phyloP scores from a whole-genome alignment of 2,329 filamentous ascomycete species.

The Ophiocordyceps camponoti-floridani region DNA sequence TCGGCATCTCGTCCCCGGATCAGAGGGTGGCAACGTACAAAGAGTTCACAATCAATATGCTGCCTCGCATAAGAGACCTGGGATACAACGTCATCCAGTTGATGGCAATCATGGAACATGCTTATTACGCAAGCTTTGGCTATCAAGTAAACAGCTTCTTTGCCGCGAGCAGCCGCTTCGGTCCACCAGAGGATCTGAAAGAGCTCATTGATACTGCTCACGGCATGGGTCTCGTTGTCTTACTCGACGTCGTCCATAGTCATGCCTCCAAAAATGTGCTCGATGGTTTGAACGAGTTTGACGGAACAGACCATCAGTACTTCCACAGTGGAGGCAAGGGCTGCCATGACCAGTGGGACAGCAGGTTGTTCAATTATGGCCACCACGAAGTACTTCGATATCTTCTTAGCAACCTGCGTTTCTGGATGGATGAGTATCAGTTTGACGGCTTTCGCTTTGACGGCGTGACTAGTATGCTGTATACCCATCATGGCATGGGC shows the following conservation, averaged over 20 bases:
- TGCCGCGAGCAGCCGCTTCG: constrained; percentile 88
- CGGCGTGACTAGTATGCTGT: constrained; percentile 97
- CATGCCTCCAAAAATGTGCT: constrained; percentile 96
- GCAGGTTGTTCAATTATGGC: constrained; percentile 92
- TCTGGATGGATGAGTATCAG: constrained; percentile 97
- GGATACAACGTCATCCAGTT: constrained; percentile 97
- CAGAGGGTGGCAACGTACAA: constrained; percentile 84
- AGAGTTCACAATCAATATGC: constrained; percentile 84
- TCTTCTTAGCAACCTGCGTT: constrained; percentile 81
- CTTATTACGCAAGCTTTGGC: constrained; percentile 97
- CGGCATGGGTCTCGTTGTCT: constrained; percentile 71
- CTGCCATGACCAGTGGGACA: constrained; percentile 87
- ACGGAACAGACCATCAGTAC: constrained; percentile 87
- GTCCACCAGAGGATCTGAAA: constrained; percentile 83
- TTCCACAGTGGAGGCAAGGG: constrained; percentile 81
- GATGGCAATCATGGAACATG: constrained; percentile 99
- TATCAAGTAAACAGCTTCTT: constrained; percentile 99
- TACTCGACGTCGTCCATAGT: constrained; percentile 92
- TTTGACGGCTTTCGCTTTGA: constrained; percentile 98
- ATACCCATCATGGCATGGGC: constrained; percentile 88
- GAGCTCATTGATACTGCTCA: constrained; percentile 94
- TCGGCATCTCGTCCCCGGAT: constrained; percentile 89
- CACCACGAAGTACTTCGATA: constrained; percentile 91
- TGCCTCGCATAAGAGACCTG: constrained; percentile 74
- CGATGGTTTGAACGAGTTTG: constrained; percentile 90